Evolutionary conservation across 2,329 filamentous ascomycete species (phyloP), one percentile per base, ranked within the genome.

Genomic region (Fusarium sp.): DNA sequence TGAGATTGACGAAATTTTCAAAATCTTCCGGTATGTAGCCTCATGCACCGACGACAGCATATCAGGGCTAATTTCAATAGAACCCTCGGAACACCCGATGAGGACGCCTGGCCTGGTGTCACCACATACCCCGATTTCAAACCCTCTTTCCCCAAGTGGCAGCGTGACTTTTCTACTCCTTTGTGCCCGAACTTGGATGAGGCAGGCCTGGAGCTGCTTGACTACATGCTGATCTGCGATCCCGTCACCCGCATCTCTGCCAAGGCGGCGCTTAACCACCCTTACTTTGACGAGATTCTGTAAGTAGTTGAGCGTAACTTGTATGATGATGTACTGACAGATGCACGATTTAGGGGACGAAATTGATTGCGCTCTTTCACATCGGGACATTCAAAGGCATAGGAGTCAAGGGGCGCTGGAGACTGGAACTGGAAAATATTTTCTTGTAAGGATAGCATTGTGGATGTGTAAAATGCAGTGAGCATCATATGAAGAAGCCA

Each of bases 101-200:
- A 97, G 77, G 85, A 89, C 10, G 86, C 90, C 59, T 97, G 94
- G 94, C 94, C 94, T 20, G 94, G 94, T 58, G 94, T 97, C 58
- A 96, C 93, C 13, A 94, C 92, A 5, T 97, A 97, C 82, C 94
- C 95, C 39, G 95, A 97, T 79, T 97, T 94, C 86, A 97, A 97
- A 81, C 80, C 92, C 15, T 95, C 92, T 3, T 97, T 97, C 81
- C 94, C 94, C 68, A 97, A 97, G 82, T 97, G 95, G 94, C 86
- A 87, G 74, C 89, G 93, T 57, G 91, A 94, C 75, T 85, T 87
- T 58, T 85, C 87, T 17, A 83, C 85, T 48, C 83, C 88, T 14
- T 84, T 96, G 40, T 92, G 94, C 74, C 87, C 88, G 33, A 91
- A 87, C 50, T 86, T 97, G 44, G 92, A 97, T 71, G 89, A 92